phyloP scores from a whole-genome alignment of 768 basidiomycete genomes.

The Boletus subparvulus region DNA sequence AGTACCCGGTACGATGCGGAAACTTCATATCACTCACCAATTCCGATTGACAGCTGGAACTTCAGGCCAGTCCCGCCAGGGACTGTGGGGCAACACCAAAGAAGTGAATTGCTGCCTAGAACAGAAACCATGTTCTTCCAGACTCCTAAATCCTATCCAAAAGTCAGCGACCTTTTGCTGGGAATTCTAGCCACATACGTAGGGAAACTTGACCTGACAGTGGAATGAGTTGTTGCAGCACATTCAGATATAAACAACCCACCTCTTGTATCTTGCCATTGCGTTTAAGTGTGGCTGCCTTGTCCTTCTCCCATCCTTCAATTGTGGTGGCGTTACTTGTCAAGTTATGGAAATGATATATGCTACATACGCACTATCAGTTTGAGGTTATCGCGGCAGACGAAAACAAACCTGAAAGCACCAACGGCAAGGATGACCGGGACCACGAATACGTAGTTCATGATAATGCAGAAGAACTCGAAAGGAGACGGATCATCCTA shows the following conservation, averaged over 20 bases:
- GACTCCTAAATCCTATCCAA: conserved; percentile 70
- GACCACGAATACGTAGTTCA: conserved; percentile 82
- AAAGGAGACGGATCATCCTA: conserved; percentile 66
- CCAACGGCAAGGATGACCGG: conserved; percentile 89
- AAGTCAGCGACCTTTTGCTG: conserved; percentile 9
- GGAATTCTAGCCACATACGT: conserved; percentile 50
- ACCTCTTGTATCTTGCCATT: conserved; percentile 85
- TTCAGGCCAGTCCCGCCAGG: conserved; percentile 70
- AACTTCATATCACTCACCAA: conserved; percentile 72
- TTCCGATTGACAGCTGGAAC: conserved; percentile 66
- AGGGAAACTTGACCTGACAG: conserved; percentile 83
- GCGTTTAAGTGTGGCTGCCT: conserved; percentile 79
- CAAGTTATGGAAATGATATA: conserved; percentile 85
- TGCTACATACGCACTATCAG: conserved; percentile 41
- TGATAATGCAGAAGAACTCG: conserved; percentile 81
- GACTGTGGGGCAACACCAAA: conserved; percentile 83
- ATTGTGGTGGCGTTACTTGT: conserved; percentile 89
- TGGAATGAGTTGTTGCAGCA: conserved; percentile 1
- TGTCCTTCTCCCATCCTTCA: conserved; percentile 98
- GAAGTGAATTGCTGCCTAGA: conserved; percentile 67
- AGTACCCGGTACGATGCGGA: conserved; percentile 18
- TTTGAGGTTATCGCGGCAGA: background rate
- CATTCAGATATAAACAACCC: conserved; percentile 1
- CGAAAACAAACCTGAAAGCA: conserved; percentile 67
- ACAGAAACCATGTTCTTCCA: conserved; percentile 73